Evolutionary conservation across 164 flowering plant species (phyloP), one percentile per base, ranked within the genome.

Genomic region (Magnolia changhungtana): DNA sequence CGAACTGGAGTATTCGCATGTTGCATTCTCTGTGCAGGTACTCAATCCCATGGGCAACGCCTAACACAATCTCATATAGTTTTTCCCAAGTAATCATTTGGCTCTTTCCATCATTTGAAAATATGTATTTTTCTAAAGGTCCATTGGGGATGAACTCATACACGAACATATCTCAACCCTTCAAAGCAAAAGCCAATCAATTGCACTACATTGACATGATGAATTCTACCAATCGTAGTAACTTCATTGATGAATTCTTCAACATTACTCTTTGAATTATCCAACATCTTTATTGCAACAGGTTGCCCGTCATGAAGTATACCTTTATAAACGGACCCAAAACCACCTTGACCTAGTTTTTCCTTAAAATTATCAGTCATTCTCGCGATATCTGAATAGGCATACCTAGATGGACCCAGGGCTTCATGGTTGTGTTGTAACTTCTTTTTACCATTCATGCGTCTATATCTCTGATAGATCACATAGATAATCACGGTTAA

Each of bases 21-120:
- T 87, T 78, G 16, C 92, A 92, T 82, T 77, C 85, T 84, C 88
- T 87, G 75, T 93, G 98, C 75, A 93, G 87, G 82, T 90, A 89
- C 84, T 91, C 92, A 3, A 93, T 81, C 14, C 98, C 98, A 21
- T 86, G 86, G 27, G 96, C 96, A 55, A 94, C 89, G 78, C 94
- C 96, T 66, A 85, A 85, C 16, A 91, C 98, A 74, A 91, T 87
- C 81, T 89, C 63, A 64, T 37, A n/a, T 1, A 76, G 68, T 50
- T 76, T 76, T 20, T 71, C 78, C 78, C 74, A 76, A 8, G 69
- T 49, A 5, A 76, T 61, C 3, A 23, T n/a, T 3, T 71, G 23
- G 23, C 63, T 9, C 16, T 9, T 27, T 37, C 50, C 66, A 2
- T 59, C 59, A 0, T 8, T 20, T 0, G 76, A 64, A 31, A 71